Percentiles rank a stretch among this genome's conserved stretches.
phyloP scores from a whole-genome alignment of 208 protist genomes.

The Porcisia deanei region DNA sequence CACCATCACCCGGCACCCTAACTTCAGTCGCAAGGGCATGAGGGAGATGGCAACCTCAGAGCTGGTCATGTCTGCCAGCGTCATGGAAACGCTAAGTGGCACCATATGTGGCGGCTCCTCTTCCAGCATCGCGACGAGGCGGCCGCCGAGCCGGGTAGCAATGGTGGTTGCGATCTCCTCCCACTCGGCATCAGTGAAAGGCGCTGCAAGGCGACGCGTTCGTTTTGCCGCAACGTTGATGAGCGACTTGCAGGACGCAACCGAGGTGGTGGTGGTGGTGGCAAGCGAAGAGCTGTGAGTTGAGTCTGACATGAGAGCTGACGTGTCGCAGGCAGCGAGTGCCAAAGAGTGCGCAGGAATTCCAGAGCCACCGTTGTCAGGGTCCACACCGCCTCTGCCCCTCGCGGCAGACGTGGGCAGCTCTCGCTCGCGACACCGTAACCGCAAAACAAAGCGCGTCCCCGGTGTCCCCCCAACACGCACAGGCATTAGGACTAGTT shows the following conservation, averaged over 20 bases:
- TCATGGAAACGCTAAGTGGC: constrained; percentile 67
- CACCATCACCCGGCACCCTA: constrained; percentile 90
- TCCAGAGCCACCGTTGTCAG: neutral
- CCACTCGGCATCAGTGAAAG: constrained; percentile 35
- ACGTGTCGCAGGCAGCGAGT: neutral
- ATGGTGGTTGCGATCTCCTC: constrained; percentile 38
- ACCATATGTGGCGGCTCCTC: constrained; percentile 53
- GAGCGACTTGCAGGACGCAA: neutral
- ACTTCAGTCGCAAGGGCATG: constrained; percentile 76
- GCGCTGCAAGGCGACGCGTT: constrained; percentile 7
- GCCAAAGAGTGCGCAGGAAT: neutral
- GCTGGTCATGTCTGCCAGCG: constrained; percentile 60
- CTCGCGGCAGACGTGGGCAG: neutral
- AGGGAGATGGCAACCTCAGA: constrained; percentile 54
- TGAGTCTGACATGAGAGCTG: neutral
- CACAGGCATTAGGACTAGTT: constrained; percentile 75
- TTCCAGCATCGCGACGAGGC: constrained; percentile 44
- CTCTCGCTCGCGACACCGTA: constrained; percentile 41
- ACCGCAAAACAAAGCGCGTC: constrained; percentile 47
- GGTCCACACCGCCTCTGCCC: neutral
- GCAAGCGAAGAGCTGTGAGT: neutral
- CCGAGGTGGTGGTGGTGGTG: too few species aligned
- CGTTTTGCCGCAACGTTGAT: neutral
- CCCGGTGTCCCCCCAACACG: constrained; percentile 8
- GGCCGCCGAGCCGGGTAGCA: constrained; percentile 41